Percentiles rank a stretch among this genome's conserved stretches.
Conservation (phyloP, 116 monocot genomes). For the Papilionanthe hybrid region DNA sequence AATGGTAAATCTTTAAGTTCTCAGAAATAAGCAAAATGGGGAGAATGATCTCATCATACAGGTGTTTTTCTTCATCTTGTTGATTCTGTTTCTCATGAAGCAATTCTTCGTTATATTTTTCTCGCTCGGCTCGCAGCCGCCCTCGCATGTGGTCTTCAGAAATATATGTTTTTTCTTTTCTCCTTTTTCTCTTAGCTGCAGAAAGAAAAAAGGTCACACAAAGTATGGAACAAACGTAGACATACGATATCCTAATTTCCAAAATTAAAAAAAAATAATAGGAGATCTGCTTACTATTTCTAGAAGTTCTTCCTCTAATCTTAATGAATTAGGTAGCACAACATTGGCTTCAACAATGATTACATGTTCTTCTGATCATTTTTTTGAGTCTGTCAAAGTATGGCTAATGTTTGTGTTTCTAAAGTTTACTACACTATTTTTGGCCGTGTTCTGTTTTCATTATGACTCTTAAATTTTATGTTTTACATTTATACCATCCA, state of each 20-base stretch:
- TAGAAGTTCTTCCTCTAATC: constrained; percentile 2
- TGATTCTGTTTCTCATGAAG: constrained; percentile 67
- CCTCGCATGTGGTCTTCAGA: constrained; percentile 82
- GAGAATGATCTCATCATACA: constrained; percentile 42
- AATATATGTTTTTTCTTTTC: constrained; percentile 87
- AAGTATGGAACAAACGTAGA: not conserved
- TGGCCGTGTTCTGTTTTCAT: too few species aligned
- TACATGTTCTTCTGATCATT: constrained; percentile 32
- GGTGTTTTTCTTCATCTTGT: constrained; percentile 75
- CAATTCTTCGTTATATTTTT: constrained; percentile 69
- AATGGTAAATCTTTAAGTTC: not conserved
- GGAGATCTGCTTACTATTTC: constrained; percentile 40
- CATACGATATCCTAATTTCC: not conserved
- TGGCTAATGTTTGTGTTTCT: too few species aligned
- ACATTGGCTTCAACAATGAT: constrained; percentile 11
- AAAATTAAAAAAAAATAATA: not conserved
- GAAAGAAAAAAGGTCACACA: not conserved
- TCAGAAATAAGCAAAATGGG: too few species aligned
- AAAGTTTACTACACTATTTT: too few species aligned
- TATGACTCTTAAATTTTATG: too few species aligned
- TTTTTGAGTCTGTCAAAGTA: constrained; percentile 38
- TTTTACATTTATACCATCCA: too few species aligned
- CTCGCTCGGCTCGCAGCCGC: constrained; percentile 76
- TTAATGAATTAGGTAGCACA: not conserved
- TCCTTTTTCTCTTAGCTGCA: constrained; percentile 68